Evolutionary conservation across 2,329 filamentous ascomycete species (phyloP).

Genomic region (Ramichloridium luteum): DNA sequence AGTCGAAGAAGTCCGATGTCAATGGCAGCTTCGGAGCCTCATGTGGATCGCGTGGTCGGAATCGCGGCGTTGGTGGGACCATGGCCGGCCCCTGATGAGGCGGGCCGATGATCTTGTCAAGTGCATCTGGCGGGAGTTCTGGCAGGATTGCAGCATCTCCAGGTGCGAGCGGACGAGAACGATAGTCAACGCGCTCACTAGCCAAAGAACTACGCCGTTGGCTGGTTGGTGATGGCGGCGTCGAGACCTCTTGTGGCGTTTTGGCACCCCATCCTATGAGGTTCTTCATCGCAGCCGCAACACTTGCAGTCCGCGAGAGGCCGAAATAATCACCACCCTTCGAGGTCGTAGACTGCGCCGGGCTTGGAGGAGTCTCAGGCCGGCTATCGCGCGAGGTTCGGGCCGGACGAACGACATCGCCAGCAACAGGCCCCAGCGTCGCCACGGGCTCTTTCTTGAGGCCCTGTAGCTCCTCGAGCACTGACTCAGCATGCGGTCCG

Average conservation of each 20-base stretch:
- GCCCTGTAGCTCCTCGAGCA: constrained; percentile 54
- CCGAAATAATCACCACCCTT: constrained; percentile 50
- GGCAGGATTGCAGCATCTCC: constrained; percentile 25
- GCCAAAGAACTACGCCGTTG: constrained; percentile 15
- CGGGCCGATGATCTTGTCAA: constrained; percentile 40
- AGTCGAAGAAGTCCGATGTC: constrained; percentile 75
- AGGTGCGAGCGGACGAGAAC: constrained; percentile 32
- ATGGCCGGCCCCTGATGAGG: constrained; percentile 58
- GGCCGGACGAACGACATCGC: no score
- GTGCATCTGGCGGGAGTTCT: constrained; percentile 54
- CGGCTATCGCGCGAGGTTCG: constrained; percentile 40
- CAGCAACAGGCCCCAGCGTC: no score
- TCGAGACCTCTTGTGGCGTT: constrained; percentile 13
- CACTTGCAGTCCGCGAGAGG: constrained; percentile 51
- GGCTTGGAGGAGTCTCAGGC: constrained; percentile 25
- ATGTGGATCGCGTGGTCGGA: constrained; percentile 48
- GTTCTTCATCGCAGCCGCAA: constrained; percentile 52
- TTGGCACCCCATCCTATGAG: constrained; percentile 35
- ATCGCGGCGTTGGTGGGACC: constrained; percentile 69
- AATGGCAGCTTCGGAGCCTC: constrained; percentile 58
- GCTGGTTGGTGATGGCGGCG: constrained; percentile 18
- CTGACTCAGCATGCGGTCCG: constrained; percentile 53
- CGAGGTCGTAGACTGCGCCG: constrained; percentile 35
- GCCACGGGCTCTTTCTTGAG: constrained; percentile 11
- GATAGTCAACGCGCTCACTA: constrained; percentile 18